Conservation (phyloP, 805 yeast species). For the Teunomyces lycoperdinae region DNA sequence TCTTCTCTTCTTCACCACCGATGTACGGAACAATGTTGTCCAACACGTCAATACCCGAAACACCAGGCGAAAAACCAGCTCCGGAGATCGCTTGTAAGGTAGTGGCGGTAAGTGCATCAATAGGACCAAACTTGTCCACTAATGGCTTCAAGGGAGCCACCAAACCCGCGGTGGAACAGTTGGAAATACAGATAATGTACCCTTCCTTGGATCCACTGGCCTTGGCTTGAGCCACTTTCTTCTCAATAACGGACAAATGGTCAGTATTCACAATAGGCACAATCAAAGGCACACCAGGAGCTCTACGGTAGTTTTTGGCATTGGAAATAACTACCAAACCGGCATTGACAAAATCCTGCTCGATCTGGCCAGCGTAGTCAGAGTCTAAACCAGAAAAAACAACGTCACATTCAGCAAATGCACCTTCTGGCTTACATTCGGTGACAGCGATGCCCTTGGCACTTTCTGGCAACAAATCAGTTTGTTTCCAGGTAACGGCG, state of each 20-base stretch:
- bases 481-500: slow-evolving; percentile 94
- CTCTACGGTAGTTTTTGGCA: slow-evolving; percentile 95
- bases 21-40: slow-evolving; percentile 95
- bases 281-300: slow-evolving; percentile 79
- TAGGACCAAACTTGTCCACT: slow-evolving; percentile 85
- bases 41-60: slow-evolving; percentile 88
- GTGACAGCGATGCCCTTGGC: slow-evolving; percentile 64
- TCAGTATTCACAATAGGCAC: slow-evolving; percentile 95
- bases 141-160: slow-evolving; percentile 97
- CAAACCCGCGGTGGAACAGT: slow-evolving; percentile 97
- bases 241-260: slow-evolving; percentile 72
- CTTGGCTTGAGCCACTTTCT: slow-evolving; percentile 53
- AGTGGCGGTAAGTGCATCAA: slow-evolving; percentile 80
- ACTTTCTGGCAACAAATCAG: slow-evolving; percentile 68
- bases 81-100: slow-evolving; percentile 98
- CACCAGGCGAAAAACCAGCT: slow-evolving; percentile 98
- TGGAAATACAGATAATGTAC: slow-evolving; percentile 89
- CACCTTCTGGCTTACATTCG: slow-evolving; percentile 70
- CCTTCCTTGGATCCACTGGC: slow-evolving; percentile 66
- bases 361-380: slow-evolving; percentile 90
- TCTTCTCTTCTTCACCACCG: slow-evolving; percentile 96
- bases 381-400: slow-evolving; percentile 95
- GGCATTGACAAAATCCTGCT: slow-evolving; percentile 73
- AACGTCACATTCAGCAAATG: slow-evolving; percentile 85
- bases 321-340: slow-evolving; percentile 88